phyloP scores from a whole-genome alignment of 2,329 filamentous ascomycete genomes.

The Teratosphaeria epicoccoides region DNA sequence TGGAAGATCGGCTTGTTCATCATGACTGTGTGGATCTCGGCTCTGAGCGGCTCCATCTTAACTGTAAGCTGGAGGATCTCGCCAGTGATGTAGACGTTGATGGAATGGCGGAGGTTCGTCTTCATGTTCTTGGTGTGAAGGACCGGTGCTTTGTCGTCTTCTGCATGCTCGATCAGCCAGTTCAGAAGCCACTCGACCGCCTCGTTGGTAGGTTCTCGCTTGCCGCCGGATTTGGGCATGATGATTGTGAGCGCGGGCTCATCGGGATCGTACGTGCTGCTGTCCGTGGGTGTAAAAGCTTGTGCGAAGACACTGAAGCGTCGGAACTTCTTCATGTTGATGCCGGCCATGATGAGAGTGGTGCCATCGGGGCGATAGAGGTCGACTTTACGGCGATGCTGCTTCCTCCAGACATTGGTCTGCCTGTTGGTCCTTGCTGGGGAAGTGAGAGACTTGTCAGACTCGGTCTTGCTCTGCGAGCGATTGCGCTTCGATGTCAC shows the following conservation, averaged over 20 bases:
- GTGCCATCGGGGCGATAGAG: not conserved
- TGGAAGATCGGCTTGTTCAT: not conserved
- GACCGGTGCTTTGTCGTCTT: not conserved
- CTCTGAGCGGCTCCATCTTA: not conserved
- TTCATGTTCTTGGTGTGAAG: not conserved
- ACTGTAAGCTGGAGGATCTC: not conserved
- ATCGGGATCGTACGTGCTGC: not conserved
- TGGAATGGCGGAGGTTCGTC: not conserved
- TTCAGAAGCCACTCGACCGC: not conserved
- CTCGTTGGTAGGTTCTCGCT: not conserved
- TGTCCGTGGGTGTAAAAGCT: not conserved
- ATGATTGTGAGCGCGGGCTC: not conserved
- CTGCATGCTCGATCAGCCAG: not conserved
- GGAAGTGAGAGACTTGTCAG: not conserved
- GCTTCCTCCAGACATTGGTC: not conserved
- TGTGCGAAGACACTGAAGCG: not conserved
- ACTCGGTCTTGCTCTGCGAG: not conserved
- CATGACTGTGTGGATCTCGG: not conserved
- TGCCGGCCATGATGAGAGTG: not conserved
- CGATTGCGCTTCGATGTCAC: not conserved
- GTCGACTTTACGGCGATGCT: not conserved
- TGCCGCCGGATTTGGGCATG: not conserved
- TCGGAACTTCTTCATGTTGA: not conserved
- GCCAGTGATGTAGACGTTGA: not conserved
- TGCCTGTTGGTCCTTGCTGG: not conserved